Conservation (phyloP, 2,329 filamentous ascomycete genomes). For the Fusarium paranaense region DNA sequence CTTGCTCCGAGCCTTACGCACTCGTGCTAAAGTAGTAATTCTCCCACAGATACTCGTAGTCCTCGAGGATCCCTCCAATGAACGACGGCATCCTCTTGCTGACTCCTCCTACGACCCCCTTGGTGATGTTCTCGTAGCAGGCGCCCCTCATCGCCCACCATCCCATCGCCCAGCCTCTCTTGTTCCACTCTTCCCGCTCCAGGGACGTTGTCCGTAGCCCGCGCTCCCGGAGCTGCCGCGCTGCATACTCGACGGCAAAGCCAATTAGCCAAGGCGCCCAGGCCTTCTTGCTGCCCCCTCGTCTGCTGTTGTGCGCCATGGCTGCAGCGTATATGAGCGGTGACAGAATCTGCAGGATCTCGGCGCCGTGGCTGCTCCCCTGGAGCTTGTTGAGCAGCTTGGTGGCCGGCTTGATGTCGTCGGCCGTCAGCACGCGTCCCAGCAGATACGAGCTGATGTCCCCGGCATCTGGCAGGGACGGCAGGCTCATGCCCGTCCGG, state of each 20-base stretch:
- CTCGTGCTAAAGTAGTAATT: constrained; percentile 90
- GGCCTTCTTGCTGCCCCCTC: constrained; percentile 72
- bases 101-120: constrained; percentile 77
- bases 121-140: constrained; percentile 93
- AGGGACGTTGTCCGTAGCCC: constrained; percentile 85
- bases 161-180: constrained; percentile 87
- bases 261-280: constrained; percentile 96
- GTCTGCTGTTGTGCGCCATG: constrained; percentile 71
- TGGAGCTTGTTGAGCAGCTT: constrained; percentile 86
- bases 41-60: constrained; percentile 98
- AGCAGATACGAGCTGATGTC: constrained; percentile 91
- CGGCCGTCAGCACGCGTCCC: constrained; percentile 89
- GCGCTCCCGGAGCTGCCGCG: constrained; percentile 82
- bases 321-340: constrained; percentile 89
- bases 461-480: constrained; percentile 81
- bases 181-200: constrained; percentile 89
- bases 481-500: constrained; percentile 88
- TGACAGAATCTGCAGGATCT: constrained; percentile 90
- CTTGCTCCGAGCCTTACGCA: constrained; percentile 34
- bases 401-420: constrained; percentile 94
- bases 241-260: constrained; percentile 85
- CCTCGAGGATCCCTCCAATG: constrained; percentile 86
- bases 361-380: constrained; percentile 79
- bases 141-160: constrained; percentile 99
- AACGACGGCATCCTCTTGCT: constrained; percentile 83